Percentiles rank a stretch among this genome's conserved stretches.
Evolutionary conservation across 2,329 filamentous ascomycete genomes (phyloP).

Genomic region (Fusarium piperis): DNA sequence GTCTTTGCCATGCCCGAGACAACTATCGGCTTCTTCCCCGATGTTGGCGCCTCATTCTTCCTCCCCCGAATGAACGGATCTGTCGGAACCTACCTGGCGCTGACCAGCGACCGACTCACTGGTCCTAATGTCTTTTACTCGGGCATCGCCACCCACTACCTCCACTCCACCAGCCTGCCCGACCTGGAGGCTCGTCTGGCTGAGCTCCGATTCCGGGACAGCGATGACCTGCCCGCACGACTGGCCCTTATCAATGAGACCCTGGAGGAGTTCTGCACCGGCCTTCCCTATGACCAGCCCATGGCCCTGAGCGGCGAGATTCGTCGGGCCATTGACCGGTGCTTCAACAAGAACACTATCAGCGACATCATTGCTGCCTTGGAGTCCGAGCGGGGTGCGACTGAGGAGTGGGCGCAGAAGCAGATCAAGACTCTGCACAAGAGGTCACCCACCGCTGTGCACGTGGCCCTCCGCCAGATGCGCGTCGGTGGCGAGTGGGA

Average conservation of each 20-base stretch:
- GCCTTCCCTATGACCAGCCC: conserved; percentile 79
- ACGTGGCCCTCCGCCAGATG: conserved; percentile 87
- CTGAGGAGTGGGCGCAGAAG: conserved; percentile 79
- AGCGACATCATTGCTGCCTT: conserved; percentile 77
- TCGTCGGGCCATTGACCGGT: conserved; percentile 85
- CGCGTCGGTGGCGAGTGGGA: conserved; percentile 78
- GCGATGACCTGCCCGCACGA: conserved; percentile 69
- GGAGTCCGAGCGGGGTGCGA: conserved; percentile 59
- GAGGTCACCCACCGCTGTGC: conserved; percentile 86
- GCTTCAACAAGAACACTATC: conserved; percentile 75
- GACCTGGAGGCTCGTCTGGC: conserved; percentile 85
- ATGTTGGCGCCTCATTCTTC: conserved; percentile 97
- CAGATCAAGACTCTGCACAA: conserved; percentile 79
- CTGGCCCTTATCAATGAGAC: conserved; percentile 82
- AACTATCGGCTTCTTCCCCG: conserved; percentile 97
- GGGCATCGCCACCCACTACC: conserved; percentile 93
- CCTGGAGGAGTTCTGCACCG: conserved; percentile 90
- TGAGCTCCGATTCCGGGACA: conserved; percentile 89
- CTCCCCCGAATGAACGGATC: conserved; percentile 87
- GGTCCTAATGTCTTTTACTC: conserved; percentile 90
- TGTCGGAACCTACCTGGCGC: conserved; percentile 89
- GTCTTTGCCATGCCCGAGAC: conserved; percentile 99
- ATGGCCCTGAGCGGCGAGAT: conserved; percentile 74
- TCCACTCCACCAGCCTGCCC: conserved; percentile 88
- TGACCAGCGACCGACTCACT: conserved; percentile 85